Base-by-base conservation (phyloP, 169 alveolate genomes). In the Plasmodium inui region DNA sequence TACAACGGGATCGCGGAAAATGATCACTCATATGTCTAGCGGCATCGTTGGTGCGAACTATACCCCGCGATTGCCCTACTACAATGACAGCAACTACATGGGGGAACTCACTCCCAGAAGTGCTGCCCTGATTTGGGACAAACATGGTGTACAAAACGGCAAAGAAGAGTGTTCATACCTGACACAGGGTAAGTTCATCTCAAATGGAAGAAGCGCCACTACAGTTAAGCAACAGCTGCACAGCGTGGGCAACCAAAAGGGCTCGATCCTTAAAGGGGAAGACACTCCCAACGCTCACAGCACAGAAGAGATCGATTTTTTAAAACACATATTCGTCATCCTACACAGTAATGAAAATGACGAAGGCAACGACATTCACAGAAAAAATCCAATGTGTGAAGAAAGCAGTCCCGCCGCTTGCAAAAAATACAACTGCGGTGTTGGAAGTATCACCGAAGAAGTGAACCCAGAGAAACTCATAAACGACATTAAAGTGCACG, bases 381-480 rank as follows among this genome's bases (percentile, higher is more conserved):
- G 30, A 17, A 84, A 17, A 84, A 26, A 19, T 41, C 17, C 26
- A 71, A 73, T 7, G 39, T 41, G 14, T 37, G 44, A 46, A 41
- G 28, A 26, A 79, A 61, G 46, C 80, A 61, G 26, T 55, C 0
- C 46, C 17, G n/a, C n/a, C 34, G 41, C 26, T 10, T 41, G 67
- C 74, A 71, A 39, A 71, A 32, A 19, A 30, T 70, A 72, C 74
- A 32, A 74, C 22, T 74, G 8, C 82, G 8, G 26, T 39, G 19
- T 14, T 50, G 67, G 67, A 34, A 26, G 37, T 50, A 17, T 30
- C 72, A 34, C 10, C 41, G 85, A 86, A 5, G 50, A 74, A 46
- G 30, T 78, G 28, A 80, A 67, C 71, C 72, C 90, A n/a, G 90
- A 80, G 12, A 41, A n/a, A 9, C 26, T 89, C 3, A 80, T 89